A percentile compares a stretch with the other conserved stretches of the same genome.
Conservation (phyloP, 305 asterid species). For the Fraxinus platypoda region DNA sequence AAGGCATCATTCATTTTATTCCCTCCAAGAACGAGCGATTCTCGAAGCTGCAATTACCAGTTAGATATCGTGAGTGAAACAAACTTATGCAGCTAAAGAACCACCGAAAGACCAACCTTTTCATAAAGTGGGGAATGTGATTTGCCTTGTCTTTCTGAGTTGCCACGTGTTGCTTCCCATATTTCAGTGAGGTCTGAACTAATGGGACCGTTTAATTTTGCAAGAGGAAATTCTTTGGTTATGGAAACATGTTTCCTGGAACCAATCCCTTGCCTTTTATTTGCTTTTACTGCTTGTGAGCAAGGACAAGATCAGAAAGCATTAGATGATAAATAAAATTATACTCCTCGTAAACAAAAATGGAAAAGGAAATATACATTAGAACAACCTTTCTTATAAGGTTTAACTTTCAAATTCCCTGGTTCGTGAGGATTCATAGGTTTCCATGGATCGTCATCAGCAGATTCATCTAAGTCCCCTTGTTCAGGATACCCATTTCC, state of each 20-base stretch:
- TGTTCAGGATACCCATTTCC: slow-evolving; percentile 49
- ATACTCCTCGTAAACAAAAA: slow-evolving; percentile 19
- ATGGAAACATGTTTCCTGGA: slow-evolving; percentile 41
- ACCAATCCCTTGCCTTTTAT: slow-evolving; percentile 37
- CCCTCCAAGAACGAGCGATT: slow-evolving; percentile 59
- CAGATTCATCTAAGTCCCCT: slow-evolving; percentile 52
- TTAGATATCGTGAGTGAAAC: slow-evolving; percentile 19
- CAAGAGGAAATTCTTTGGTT: slow-evolving; percentile 67
- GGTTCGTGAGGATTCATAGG: slow-evolving; percentile 91
- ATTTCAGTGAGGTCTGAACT: slow-evolving; percentile 52
- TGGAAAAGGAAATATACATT: slow-evolving; percentile 9
- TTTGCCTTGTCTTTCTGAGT: slow-evolving; percentile 29
- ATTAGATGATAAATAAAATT: slow-evolving; percentile 17
- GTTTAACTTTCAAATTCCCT: slow-evolving; percentile 81
- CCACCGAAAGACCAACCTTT: slow-evolving; percentile 49
- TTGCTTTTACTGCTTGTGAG: slow-evolving; percentile 58
- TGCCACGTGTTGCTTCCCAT: slow-evolving; percentile 61
- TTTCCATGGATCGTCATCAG: slow-evolving; percentile 83
- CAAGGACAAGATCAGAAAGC: slow-evolving; percentile 21
- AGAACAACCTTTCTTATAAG: slow-evolving; percentile 62
- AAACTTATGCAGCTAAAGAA: slow-evolving; percentile 19
- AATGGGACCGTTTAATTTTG: slow-evolving; percentile 62
- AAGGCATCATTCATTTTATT: slow-evolving; percentile 35
- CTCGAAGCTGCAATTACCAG: slow-evolving; percentile 67
- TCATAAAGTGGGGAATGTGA: slow-evolving; percentile 56